Evolutionary conservation across 2,329 filamentous ascomycete genomes (phyloP).

Genomic region (Verticillium isaacii): DNA sequence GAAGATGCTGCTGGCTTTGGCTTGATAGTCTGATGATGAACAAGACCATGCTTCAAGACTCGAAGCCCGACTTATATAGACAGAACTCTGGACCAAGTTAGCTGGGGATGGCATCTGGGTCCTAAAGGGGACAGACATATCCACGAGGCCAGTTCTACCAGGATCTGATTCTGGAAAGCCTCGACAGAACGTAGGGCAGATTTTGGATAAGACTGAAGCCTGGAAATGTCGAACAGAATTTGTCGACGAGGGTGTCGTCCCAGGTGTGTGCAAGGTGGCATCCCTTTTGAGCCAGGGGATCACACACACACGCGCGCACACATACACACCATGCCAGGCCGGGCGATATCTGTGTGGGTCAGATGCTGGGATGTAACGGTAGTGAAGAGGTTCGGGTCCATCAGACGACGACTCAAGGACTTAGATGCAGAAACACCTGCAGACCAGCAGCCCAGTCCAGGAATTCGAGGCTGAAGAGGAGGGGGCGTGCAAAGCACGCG

Average conservation of each 20-base stretch:
- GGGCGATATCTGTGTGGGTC: background rate
- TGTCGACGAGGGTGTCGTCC: background rate
- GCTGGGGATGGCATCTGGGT: background rate
- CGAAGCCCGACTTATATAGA: background rate
- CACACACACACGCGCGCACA: background rate
- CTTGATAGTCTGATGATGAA: background rate
- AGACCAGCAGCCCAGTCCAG: background rate
- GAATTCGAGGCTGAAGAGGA: background rate
- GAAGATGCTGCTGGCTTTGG: background rate
- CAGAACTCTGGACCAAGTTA: background rate
- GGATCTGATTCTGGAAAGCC: background rate
- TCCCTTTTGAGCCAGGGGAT: background rate
- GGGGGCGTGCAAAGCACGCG: background rate
- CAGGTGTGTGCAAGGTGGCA: background rate
- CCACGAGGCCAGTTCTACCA: background rate
- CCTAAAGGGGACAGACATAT: background rate
- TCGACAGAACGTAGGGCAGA: background rate
- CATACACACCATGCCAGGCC: background rate
- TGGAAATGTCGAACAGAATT: background rate
- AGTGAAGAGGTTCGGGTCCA: background rate
- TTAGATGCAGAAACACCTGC: background rate
- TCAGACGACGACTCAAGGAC: background rate
- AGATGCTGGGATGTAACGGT: background rate
- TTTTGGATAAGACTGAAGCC: background rate
- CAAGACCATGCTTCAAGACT: background rate